Evolutionary conservation across 192 early-diverging fungal species (phyloP), one percentile per base, ranked within the genome.

Genomic region (Funneliformis mosseae): DNA sequence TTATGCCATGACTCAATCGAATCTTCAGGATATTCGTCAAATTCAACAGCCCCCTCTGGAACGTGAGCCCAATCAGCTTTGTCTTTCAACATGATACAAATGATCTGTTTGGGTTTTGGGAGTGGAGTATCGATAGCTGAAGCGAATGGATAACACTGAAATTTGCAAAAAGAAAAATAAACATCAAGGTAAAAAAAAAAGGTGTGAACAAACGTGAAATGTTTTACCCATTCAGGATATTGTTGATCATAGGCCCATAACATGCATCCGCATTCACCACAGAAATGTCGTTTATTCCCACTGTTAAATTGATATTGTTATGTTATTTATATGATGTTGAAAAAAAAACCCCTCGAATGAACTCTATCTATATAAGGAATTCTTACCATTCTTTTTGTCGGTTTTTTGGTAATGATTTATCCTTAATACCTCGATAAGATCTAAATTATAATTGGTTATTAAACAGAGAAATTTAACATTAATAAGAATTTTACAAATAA

Each of bases 1-100:
- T 88, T 86, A 81, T 92, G 91, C 91, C 91, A 92, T 27, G 88
- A 77, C 64, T 88, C 86, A 6, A 92, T 74, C 61, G 90, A 89
- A 50, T 71, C 81, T 7, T 83, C 45, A 3, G 89, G 90, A 74
- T 92, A 91, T 59, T 88, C 83, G 9, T 84, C 81, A 84, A 88
- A 92, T 74, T 71, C 23, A 27, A 74, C 39, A 18, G 68, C 77
- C 18, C 76, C 23, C 3, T 73, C 77, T 14, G 88, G 85, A 8
- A 86, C 84, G 11, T 81, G 55, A 1, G 87, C 83, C 89, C 91
- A 91, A 38, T 86, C 62, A 6, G 84, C 70, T 5, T 85, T 86
- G 46, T 81, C 84, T 27, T 79, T 81, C 6, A 88, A 63, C 86
- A 87, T 87, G n/a, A 91, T 84, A 46, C 85, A 84, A 21, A 80